Evolutionary conservation across 306 rosid genomes (phyloP), one percentile per base, ranked within the genome.

Genomic region (Psophocarpus tetragonolobus): DNA sequence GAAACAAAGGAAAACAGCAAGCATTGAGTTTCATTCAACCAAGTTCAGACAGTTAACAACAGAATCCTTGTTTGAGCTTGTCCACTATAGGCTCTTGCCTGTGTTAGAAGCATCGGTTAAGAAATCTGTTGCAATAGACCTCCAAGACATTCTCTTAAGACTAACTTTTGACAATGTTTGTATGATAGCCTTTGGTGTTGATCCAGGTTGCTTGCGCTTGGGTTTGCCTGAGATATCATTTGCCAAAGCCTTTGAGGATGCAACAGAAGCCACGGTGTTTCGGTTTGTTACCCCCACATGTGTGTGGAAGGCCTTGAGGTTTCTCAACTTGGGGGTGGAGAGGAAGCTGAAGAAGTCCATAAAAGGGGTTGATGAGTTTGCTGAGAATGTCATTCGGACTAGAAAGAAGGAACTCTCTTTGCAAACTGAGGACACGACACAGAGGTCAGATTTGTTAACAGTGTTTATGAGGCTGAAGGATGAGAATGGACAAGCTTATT

Each of bases 141-240:
- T 95, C 5, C 98, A 95, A 73, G 98, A 95, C 51, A 82, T 95
- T 21, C 83, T 95, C 6, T 32, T 95, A 12, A 85, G 97, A 74
- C 58, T 95, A 23, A 95, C 98, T 14, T 95, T 95, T 68, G 98
- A 95, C 38, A 92, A 95, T 56, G 93, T 95, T 0, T 95, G 98
- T 68, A 87, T 95, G 92, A 89, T 95, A 23, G 98, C 98, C 0
- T 95, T 92, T 27, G 98, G 98, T 14, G 97, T 86, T 21, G 97
- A 95, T 73, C 97, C 98, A 1, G 97, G 98, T 48, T 95, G 98
- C 71, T 84, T 87, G 58, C 51, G 75, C 32, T 73, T 47, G 1
- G 85, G 85, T n/a, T 80, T 90, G 47, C 90, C 95, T 1, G 74
- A 65, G 23, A 91, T 95, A 21, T 91, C 97, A 5, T 95, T 95